These are phyloP conservation scores for Hsuehochloa calcarea DNA, from an alignment of 176 grass and related monocot genomes.

Conservation along the genomic window DNA sequence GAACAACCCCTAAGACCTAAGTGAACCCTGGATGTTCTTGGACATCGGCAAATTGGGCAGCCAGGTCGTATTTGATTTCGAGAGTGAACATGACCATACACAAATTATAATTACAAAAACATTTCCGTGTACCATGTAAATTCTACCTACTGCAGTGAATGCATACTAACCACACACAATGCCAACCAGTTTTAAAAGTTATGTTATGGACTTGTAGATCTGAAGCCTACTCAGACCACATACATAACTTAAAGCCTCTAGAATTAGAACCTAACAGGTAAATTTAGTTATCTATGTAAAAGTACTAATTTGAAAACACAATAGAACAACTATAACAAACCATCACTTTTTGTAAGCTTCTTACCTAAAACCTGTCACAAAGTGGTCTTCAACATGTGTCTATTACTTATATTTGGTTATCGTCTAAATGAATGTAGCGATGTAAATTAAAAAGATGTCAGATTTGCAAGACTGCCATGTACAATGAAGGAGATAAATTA, in stretches of 20 bases:
- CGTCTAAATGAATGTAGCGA: background rate
- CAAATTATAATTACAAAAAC: background rate
- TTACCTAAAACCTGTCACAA: slow-evolving; percentile 3
- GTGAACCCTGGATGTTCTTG: background rate
- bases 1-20: background rate
- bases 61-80: background rate
- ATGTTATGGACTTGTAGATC: background rate
- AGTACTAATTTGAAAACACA: background rate
- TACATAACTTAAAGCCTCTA: background rate
- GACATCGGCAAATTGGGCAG: background rate
- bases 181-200: background rate
- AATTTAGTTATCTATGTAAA: background rate
- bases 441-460: background rate
- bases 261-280: background rate
- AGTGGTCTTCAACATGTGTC: background rate
- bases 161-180: background rate
- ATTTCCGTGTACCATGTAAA: background rate
- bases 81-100: background rate
- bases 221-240: background rate
- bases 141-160: background rate
- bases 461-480: background rate
- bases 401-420: background rate
- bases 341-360: background rate
- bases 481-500: background rate
- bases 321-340: background rate